Evolutionary conservation across 495 filamentous ascomycete species (phyloP).

Genomic region (Aspergillus ostianus): DNA sequence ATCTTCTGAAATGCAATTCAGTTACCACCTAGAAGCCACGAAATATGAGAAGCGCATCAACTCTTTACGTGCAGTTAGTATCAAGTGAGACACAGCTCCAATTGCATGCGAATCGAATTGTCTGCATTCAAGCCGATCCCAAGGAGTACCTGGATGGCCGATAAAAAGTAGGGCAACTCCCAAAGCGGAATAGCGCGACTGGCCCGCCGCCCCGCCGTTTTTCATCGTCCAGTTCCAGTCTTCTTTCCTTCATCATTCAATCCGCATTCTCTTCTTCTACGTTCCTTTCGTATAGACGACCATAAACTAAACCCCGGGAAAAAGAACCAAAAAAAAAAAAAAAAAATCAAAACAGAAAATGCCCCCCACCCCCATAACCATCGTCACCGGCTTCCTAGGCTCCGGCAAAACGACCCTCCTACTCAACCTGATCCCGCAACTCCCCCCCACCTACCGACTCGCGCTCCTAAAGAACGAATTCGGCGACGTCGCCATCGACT

Average conservation of each 20-base stretch:
- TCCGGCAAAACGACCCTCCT: conserved; percentile 93
- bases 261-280: no score
- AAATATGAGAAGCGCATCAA: no score
- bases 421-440: conserved; percentile 83
- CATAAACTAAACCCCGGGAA: background rate
- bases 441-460: conserved; percentile 72
- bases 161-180: no score
- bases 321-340: background rate
- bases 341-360: conserved; percentile 26
- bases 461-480: conserved; percentile 99
- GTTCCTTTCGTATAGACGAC: background rate
- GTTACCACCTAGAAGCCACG: no score
- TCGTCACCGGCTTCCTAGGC: conserved; percentile 92
- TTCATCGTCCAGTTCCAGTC: no score
- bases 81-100: no score
- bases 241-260: background rate
- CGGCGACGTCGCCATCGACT: conserved; percentile 91
- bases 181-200: background rate
- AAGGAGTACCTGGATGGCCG: no score
- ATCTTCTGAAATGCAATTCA: no score
- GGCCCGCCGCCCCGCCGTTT: no score
- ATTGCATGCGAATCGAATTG: no score
- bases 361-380: conserved; percentile 82
- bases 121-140: no score
- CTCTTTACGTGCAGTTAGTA: no score